phyloP scores from a whole-genome alignment of 495 filamentous ascomycete genomes.

The Penicillium ucsense region DNA sequence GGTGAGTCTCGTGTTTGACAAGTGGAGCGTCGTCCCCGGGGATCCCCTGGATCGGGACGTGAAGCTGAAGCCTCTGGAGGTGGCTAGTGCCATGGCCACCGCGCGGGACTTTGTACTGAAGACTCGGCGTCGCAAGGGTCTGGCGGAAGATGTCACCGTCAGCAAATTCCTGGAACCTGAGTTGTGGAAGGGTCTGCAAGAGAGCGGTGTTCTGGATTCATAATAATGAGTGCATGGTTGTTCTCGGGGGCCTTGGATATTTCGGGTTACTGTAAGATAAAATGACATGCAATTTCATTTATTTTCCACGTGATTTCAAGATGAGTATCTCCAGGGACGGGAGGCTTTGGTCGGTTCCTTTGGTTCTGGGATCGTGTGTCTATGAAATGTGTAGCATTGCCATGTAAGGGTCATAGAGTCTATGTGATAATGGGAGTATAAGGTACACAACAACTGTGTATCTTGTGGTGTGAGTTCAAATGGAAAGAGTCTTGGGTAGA shows the following conservation, averaged over 20 bases:
- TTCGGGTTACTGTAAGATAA: too few relatives aligned
- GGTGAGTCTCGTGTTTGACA: slow-evolving; percentile 87
- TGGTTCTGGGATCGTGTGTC: too few relatives aligned
- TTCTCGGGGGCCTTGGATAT: background rate
- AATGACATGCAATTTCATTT: too few relatives aligned
- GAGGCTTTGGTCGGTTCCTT: too few relatives aligned
- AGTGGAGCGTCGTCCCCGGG: slow-evolving; percentile 90
- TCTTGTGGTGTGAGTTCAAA: too few relatives aligned
- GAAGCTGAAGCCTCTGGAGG: slow-evolving; percentile 74
- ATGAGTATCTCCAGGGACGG: too few relatives aligned
- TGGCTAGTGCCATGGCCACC: slow-evolving; percentile 74
- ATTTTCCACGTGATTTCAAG: too few relatives aligned
- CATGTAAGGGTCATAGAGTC: too few relatives aligned
- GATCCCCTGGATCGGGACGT: slow-evolving; percentile 87
- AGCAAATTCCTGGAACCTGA: slow-evolving; percentile 94
- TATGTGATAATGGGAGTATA: too few relatives aligned
- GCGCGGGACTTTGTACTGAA: slow-evolving; percentile 95
- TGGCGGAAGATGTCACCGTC: slow-evolving; percentile 91
- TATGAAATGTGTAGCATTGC: too few relatives aligned
- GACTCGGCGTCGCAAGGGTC: slow-evolving; percentile 83
- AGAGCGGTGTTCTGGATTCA: slow-evolving; percentile 77
- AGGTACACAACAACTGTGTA: too few relatives aligned
- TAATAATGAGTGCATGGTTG: slow-evolving; percentile 13
- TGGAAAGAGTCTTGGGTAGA: too few relatives aligned
- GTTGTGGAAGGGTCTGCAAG: slow-evolving; percentile 77